Base-by-base conservation (phyloP, 1,284 basidiomycete genomes). In the Coniophora puteana region DNA sequence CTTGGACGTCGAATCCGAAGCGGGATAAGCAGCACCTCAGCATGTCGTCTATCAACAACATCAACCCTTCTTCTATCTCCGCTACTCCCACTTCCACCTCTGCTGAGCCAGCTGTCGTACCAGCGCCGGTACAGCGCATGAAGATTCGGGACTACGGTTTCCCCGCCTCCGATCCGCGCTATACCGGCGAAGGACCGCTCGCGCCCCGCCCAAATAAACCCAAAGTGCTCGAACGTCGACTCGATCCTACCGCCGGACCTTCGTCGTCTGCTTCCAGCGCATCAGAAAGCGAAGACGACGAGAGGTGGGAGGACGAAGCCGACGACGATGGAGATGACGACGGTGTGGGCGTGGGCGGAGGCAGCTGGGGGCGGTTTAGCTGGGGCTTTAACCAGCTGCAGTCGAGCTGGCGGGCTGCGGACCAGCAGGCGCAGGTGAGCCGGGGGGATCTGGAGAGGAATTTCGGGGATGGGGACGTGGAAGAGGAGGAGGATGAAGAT, bases 101-200 rank as follows among this genome's bases (percentile, higher is more conserved):
- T n/a, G 23, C 32, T 31, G 38, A 40, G 40, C 31, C 16, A 17
- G 39, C 26, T 49, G 35, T 57, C 26, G 40, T 47, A 8, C n/a
- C n/a, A n/a, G n/a, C n/a, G n/a, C n/a, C n/a, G n/a, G n/a, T n/a
- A n/a, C n/a, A n/a, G n/a, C 50, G 65, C 21, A 70, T 83, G 55
- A 73, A 71, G 48, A 74, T 86, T 34, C 74, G 79, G 14, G 83
- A 86, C 55, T 86, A 74, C 53, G 83, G 71, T 5, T 86, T 71
- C 53, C 52, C 69, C 1, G 35, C 58, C 0, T 40, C 58, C 1
- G 83, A 86, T 58, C 68, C 67, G 31, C 72, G 82, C 8, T 76
- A 80, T 54, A 51, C 52, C 4, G 80, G 80, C 2, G 59, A 63
- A 5, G 81, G 81, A 3, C 56, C 69, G 1, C 64, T 76, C 40